Evolutionary conservation across 345 rosid species (phyloP), one percentile per base, ranked within the genome.

Genomic region (Stellera chamaejasme): DNA sequence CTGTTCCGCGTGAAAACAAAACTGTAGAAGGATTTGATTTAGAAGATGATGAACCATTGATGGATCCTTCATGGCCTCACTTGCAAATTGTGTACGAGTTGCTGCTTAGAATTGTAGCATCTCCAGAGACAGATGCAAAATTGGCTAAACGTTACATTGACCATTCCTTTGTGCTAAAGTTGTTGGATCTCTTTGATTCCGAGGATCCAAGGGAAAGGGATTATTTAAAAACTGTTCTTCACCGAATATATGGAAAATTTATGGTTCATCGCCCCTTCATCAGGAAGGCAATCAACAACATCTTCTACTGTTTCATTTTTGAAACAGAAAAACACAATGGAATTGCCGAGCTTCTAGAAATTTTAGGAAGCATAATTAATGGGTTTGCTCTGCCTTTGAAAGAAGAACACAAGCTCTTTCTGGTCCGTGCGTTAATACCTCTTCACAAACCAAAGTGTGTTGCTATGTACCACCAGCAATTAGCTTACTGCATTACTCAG

Each of bases 321-420:
- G 96, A 88, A 69, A 88, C 88, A 4, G 96, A 88, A 64, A 88
- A 81, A 75, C 96, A 88, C 48, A 88, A 82, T 58, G 96, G 96
- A 27, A 82, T 84, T 50, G 90, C 88, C 0, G 93, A 88, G 70
- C 67, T 88, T 61, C 53, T 88, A 14, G 96, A 88, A 71, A 88
- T 88, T 63, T 72, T 85, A 66, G 96, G 96, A 61, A 88, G 96
- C 73, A 88, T 88, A 71, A 88, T 88, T 43, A 88, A 88, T 62
- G 96, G 96, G 0, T 88, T 88, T 54, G 96, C 93, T 50, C 76
- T 88, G 67, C 93, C 96, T 13, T 61, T 88, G 55, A 88, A 88
- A 56, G 96, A 88, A 70, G 96, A 88, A 74, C 96, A 88, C 67
- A 88, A 88, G 72, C 93, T 88, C 60, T 88, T 88, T 68, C 96